Percentiles rank a stretch among this genome's conserved stretches.
Conservation (phyloP, 768 basidiomycete species). For the Boletus speciosus region DNA sequence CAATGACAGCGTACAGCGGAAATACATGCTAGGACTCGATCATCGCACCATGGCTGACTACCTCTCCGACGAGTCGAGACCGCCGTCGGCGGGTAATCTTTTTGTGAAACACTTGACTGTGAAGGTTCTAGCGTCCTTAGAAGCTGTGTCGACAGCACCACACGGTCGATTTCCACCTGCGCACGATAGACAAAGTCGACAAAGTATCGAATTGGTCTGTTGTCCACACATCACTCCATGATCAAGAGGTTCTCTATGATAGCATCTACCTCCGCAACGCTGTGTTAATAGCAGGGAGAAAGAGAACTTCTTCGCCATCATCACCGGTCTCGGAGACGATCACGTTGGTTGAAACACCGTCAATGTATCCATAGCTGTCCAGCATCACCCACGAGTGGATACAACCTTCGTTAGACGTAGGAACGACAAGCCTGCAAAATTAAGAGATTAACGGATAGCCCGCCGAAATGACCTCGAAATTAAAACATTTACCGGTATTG, state of each 20-base stretch:
- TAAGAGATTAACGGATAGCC: background rate
- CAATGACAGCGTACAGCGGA: no score
- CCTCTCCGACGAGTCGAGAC: no score
- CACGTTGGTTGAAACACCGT: constrained; percentile 22
- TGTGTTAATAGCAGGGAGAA: constrained; percentile 13
- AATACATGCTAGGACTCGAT: no score
- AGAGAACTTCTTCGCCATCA: constrained; percentile 6
- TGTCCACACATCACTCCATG: background rate
- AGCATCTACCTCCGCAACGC: constrained; percentile 7
- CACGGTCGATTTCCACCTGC: no score
- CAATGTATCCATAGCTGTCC: constrained; percentile 25
- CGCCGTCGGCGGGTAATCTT: no score
- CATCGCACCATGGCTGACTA: no score
- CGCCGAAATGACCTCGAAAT: background rate
- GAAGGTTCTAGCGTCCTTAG: no score
- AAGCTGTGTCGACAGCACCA: no score
- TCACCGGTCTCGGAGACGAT: background rate
- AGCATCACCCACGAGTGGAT: constrained; percentile 18
- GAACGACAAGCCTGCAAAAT: constrained; percentile 14
- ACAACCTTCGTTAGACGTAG: constrained; percentile 16
- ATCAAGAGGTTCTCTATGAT: background rate
- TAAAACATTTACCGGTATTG: constrained; percentile 34
- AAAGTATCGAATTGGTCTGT: no score
- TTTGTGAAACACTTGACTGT: no score
- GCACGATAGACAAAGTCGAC: no score